Percentiles rank a stretch among this genome's conserved stretches.
Evolutionary conservation across 495 filamentous ascomycete species (phyloP).

Genomic region (Monascus purpureus): DNA sequence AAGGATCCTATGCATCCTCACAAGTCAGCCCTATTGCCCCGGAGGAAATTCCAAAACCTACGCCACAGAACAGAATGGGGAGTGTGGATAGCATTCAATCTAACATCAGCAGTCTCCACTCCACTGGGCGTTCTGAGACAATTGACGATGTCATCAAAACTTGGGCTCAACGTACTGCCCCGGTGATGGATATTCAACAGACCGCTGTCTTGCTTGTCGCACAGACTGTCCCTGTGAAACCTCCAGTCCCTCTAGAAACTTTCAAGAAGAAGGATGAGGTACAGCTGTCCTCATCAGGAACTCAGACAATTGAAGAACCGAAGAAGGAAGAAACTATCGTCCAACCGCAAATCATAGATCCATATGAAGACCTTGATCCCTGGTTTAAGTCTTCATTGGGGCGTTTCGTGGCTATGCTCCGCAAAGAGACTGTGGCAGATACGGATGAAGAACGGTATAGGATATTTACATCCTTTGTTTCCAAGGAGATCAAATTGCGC

Average conservation of each 20-base stretch:
- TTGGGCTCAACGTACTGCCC: conserved; percentile 20
- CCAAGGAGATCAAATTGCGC: conserved; percentile 37
- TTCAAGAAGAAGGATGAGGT: conserved; percentile 4
- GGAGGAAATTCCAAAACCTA: conserved; percentile 6
- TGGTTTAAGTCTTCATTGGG: conserved; percentile 39
- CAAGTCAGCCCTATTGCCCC: conserved; percentile 14
- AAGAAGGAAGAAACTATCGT: conserved; percentile 2
- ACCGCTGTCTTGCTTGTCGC: conserved; percentile 3
- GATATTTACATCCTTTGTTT: conserved; percentile 36
- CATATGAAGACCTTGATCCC: conserved; percentile 36
- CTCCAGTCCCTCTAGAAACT: conserved; percentile 5
- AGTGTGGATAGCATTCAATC: conserved; percentile 21
- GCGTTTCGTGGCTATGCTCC: conserved; percentile 38
- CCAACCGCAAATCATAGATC: conserved; percentile 15
- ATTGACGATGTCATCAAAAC: conserved; percentile 33
- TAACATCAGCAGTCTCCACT: conserved; percentile 8
- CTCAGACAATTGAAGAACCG: background rate
- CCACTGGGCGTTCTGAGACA: conserved; percentile 16
- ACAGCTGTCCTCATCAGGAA: conserved; percentile 1
- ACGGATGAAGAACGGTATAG: conserved; percentile 36
- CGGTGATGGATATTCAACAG: conserved; percentile 3
- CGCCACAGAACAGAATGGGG: conserved; percentile 11
- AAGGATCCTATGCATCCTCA: conserved; percentile 2
- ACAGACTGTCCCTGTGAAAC: conserved; percentile 1
- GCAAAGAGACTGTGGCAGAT: conserved; percentile 36